A percentile compares a stretch with the other conserved stretches of the same genome.
Conservation (phyloP, 768 basidiomycete species). For the Coprinellus aureogranulatus region DNA sequence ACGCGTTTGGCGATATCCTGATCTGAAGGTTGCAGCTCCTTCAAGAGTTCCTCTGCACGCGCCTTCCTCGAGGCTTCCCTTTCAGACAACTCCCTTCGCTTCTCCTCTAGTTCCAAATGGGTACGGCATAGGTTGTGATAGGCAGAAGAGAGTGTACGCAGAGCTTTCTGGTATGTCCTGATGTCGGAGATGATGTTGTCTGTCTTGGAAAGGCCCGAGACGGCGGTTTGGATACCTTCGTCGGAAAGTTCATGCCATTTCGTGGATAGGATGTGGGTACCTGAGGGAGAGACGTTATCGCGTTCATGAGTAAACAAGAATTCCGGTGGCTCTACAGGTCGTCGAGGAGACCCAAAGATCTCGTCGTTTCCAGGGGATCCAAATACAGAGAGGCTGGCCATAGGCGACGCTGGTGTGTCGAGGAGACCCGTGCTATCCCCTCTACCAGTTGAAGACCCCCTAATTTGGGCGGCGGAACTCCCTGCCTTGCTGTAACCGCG, state of each 20-base stretch:
- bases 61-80: slow-evolving; percentile 53
- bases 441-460: slow-evolving; percentile 21
- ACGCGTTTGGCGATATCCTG: slow-evolving; percentile 66
- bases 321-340: slow-evolving; percentile 21
- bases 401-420: slow-evolving; percentile 32
- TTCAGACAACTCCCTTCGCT: slow-evolving; percentile 49
- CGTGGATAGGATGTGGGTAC: slow-evolving; percentile 55
- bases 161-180: slow-evolving; percentile 61
- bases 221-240: slow-evolving; percentile 63
- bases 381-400: slow-evolving; percentile 41
- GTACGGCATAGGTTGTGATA: slow-evolving; percentile 55
- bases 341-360: slow-evolving; percentile 2
- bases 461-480: slow-evolving; percentile 18
- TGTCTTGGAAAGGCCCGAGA: slow-evolving; percentile 46
- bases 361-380: slow-evolving; percentile 33
- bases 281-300: slow-evolving; percentile 21
- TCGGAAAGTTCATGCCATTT: slow-evolving; percentile 80
- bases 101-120: slow-evolving; percentile 64
- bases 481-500: slow-evolving; percentile 51
- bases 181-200: slow-evolving; percentile 31
- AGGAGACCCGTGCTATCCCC: slow-evolving; percentile 37
- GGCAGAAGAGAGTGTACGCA: slow-evolving; percentile 70
- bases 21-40: slow-evolving; percentile 59
- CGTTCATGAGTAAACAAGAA: slow-evolving; percentile 33
- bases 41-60: slow-evolving; percentile 54